Evolutionary conservation across 306 rosid species (phyloP).

Genomic region (Oemleria cerasiformis): DNA sequence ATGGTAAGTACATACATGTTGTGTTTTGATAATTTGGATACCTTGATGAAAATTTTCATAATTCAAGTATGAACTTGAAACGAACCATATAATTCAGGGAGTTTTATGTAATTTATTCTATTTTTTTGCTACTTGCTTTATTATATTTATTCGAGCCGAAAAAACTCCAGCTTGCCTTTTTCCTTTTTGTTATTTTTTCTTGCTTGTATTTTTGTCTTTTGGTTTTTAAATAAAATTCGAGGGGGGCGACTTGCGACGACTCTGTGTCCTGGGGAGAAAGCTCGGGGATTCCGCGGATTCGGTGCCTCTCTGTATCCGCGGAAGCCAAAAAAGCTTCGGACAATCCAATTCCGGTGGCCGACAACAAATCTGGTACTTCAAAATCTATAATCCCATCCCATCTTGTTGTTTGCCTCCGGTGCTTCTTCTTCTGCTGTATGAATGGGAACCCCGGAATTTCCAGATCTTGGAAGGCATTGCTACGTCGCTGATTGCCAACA

Average conservation of each 20-base stretch:
- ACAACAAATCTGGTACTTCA: not conserved
- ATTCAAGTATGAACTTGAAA: too few species aligned
- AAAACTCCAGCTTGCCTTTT: too few species aligned
- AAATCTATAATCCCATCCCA: not conserved
- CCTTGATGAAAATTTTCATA: too few species aligned
- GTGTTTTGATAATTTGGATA: too few species aligned
- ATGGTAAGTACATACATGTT: too few species aligned
- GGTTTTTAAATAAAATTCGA: not conserved
- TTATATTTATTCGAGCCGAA: too few species aligned
- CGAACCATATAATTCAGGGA: too few species aligned
- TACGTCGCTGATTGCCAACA: conserved; percentile 58
- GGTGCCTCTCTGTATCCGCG: conserved; percentile 16
- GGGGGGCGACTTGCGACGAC: not conserved
- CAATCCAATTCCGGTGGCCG: not conserved
- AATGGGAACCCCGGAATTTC: conserved; percentile 97
- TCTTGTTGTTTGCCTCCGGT: not conserved
- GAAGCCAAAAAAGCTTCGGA: conserved; percentile 4
- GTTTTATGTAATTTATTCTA: too few species aligned
- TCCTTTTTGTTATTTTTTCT: not conserved
- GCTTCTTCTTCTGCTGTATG: not conserved
- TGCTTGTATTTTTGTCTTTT: not conserved
- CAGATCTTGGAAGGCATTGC: conserved; percentile 90
- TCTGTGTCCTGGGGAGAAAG: not conserved
- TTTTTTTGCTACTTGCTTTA: too few species aligned
- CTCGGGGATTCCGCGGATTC: conserved; percentile 21